A percentile compares a stretch with the other conserved stretches of the same genome.
These are phyloP conservation scores for Tolypocladium amazonense DNA, from an alignment of 2,329 filamentous ascomycete species.

Conservation along the genomic window DNA sequence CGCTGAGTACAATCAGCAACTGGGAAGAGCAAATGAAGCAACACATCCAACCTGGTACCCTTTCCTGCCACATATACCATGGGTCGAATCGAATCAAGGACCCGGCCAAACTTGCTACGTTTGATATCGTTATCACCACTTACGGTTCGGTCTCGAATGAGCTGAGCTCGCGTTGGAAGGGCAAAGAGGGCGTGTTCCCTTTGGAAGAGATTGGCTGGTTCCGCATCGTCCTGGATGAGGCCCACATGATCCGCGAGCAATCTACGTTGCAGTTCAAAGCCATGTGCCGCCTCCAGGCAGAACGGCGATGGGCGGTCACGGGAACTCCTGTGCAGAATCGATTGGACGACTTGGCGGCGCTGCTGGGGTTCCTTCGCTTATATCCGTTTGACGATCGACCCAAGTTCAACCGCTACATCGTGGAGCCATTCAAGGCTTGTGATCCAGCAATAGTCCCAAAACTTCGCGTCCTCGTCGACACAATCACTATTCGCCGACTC, in stretches of 20 bases:
- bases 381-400: constrained; percentile 72
- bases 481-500: constrained; percentile 81
- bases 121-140: constrained; percentile 83
- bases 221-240: constrained; percentile 86
- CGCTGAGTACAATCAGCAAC: constrained; percentile 83
- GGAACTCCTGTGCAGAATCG: constrained; percentile 94
- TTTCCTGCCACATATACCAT: constrained; percentile 80
- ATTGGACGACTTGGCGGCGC: constrained; percentile 76
- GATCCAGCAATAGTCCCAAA: constrained; percentile 77
- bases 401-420: constrained; percentile 70
- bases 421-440: constrained; percentile 76
- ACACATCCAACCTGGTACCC: constrained; percentile 54
- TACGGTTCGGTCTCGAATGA: constrained; percentile 84
- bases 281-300: constrained; percentile 67
- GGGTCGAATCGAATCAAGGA: constrained; percentile 66
- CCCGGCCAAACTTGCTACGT: constrained; percentile 54
- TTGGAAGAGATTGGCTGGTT: constrained; percentile 82
- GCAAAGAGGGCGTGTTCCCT: constrained; percentile 50
- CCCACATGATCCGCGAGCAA: constrained; percentile 85
- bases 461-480: constrained; percentile 80
- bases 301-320: constrained; percentile 91
- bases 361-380: constrained; percentile 77
- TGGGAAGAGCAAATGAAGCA: constrained; percentile 89
- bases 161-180: constrained; percentile 50
- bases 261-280: constrained; percentile 74